Evolutionary conservation across 768 basidiomycete species (phyloP).

Genomic region (Mycena albidolilacea): DNA sequence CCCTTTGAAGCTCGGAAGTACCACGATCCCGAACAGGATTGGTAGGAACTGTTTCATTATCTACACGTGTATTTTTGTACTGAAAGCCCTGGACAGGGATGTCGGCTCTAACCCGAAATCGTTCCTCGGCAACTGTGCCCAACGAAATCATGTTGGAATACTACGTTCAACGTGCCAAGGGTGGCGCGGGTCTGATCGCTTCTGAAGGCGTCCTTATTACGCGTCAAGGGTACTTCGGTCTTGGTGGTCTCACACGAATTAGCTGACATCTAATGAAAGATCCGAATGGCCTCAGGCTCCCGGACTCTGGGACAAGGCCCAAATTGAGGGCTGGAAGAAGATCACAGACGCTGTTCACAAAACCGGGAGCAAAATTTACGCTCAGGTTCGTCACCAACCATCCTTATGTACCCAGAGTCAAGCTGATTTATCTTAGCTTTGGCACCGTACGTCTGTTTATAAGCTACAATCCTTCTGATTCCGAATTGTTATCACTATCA

Average conservation of each 20-base stretch:
- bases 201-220: neutral
- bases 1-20: neutral
- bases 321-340: slow-evolving; percentile 5
- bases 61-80: neutral
- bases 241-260: neutral
- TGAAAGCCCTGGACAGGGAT: neutral
- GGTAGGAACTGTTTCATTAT: neutral
- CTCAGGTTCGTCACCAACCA: neutral
- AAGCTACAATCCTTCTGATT: neutral
- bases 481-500: neutral
- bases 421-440: neutral
- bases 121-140: neutral
- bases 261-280: neutral
- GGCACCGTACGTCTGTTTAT: neutral
- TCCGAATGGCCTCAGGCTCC: neutral
- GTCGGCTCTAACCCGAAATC: neutral
- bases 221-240: neutral
- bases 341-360: neutral
- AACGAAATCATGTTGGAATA: slow-evolving; percentile 5
- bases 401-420: too few species aligned
- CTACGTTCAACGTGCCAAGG: neutral
- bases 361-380: neutral
- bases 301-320: neutral
- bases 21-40: neutral
- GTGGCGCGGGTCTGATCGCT: neutral